phyloP scores from a whole-genome alignment of 179 eudicot species.

The Beta lomatogona region DNA sequence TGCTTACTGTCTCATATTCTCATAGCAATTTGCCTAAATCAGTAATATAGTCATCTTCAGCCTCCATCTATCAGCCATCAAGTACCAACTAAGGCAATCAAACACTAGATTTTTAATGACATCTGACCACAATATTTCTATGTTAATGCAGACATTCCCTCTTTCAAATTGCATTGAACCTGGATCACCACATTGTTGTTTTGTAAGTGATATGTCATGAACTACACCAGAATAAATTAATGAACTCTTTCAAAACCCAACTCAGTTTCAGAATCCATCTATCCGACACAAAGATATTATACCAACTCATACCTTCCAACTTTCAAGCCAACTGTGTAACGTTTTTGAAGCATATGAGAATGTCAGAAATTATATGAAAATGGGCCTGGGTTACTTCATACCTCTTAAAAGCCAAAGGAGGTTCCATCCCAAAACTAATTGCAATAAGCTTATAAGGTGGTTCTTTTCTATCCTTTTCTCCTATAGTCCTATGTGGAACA shows the following conservation, averaged over 20 bases:
- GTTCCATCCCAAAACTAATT: too few relatives aligned
- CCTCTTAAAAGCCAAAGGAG: too few relatives aligned
- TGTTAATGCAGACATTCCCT: conserved; percentile 1
- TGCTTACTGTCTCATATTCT: neutral
- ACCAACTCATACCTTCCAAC: neutral
- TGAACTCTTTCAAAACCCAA: neutral
- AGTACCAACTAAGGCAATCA: neutral
- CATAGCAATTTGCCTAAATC: neutral
- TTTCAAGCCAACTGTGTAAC: neutral
- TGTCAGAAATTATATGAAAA: too few relatives aligned
- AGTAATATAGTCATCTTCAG: neutral
- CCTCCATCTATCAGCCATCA: neutral
- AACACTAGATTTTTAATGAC: neutral
- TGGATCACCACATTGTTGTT: neutral
- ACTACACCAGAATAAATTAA: neutral
- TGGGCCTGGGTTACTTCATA: too few relatives aligned
- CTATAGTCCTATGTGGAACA: neutral
- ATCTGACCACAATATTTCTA: neutral
- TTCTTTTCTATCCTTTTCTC: too few relatives aligned
- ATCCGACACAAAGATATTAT: neutral
- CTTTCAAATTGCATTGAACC: neutral
- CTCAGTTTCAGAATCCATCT: neutral
- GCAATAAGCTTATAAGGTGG: too few relatives aligned
- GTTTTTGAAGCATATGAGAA: too few relatives aligned
- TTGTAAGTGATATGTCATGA: neutral